Conservation (phyloP, 208 protist species). For the Porcisia deanei region DNA sequence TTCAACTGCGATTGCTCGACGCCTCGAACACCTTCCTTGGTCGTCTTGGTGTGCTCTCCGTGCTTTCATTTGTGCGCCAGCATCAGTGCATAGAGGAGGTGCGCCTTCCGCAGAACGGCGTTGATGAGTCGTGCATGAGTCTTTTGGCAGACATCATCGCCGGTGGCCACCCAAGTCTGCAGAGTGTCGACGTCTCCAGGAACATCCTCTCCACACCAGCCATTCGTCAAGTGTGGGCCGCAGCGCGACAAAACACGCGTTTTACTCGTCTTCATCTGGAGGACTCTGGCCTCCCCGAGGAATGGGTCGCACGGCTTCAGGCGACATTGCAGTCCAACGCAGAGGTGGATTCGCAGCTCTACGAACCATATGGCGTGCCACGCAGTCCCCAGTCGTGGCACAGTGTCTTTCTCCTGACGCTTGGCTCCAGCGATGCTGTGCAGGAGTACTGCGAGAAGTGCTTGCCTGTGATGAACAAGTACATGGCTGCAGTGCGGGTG, state of each 20-base stretch:
- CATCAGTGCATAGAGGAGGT: constrained; percentile 65
- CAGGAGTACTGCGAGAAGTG: constrained; percentile 57
- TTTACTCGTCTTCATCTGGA: constrained; percentile 43
- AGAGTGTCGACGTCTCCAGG: constrained; percentile 58
- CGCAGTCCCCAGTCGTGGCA: constrained; percentile 53
- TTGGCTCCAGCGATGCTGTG: constrained; percentile 43
- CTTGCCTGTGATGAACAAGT: constrained; percentile 60
- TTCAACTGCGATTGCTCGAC: constrained; percentile 59
- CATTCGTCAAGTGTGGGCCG: constrained; percentile 70
- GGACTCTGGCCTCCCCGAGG: constrained; percentile 55
- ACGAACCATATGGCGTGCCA: constrained; percentile 44
- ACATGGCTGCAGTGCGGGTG: constrained; percentile 54
- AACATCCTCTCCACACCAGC: constrained; percentile 70
- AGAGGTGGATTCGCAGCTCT: constrained; percentile 48
- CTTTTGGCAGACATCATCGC: constrained; percentile 56
- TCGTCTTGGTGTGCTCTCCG: constrained; percentile 59
- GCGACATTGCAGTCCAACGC: constrained; percentile 53
- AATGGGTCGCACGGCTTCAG: constrained; percentile 73
- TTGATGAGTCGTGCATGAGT: constrained; percentile 64
- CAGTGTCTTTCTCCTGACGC: constrained; percentile 65
- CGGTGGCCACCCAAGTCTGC: constrained; percentile 50
- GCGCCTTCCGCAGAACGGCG: constrained; percentile 61
- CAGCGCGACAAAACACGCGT: constrained; percentile 37
- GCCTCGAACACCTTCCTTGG: constrained; percentile 80
- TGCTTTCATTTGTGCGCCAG: constrained; percentile 66